Base-by-base conservation (phyloP, 139 green algal species). In the Haematococcus sp. region DNA sequence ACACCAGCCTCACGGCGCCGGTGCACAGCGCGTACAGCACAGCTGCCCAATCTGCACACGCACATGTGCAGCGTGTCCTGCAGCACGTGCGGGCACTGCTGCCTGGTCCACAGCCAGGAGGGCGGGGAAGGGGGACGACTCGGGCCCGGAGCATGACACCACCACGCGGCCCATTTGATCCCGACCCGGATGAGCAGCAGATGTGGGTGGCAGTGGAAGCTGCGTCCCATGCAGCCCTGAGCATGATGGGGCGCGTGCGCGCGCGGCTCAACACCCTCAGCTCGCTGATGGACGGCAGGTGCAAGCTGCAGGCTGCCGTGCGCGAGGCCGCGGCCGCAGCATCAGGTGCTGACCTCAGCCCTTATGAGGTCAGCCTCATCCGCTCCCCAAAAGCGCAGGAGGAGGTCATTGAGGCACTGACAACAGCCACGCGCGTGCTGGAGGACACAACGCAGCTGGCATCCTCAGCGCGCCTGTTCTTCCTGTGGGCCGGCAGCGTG, bases 401-500 rank as follows among this genome's bases (percentile, higher is more conserved):
- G 5, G n/a, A 68, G 61, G 22, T 44, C 31, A 30, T 30, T 3
- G 17, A 49, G 32, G 61, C 61, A 3, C 61, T 68, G 31, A 13
- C 13, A 15, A 7, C 13, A 3, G 61, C 30, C 13, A 40, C 61
- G 16, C 32, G 33, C 9, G 32, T 25, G n/a, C 16, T 68, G 61
- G 61, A 54, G 61, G n/a, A 51, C n/a, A 27, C 33, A 13, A 30
- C 28, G 61, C 61, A 68, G 61, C 61, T 68, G 17, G 61, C 61
- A 25, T 30, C 61, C 19, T 15, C 32, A 5, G 61, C 61, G 31
- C 30, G 34, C n/a, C 61, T 68, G 16, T 68, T 68, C 27, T 68
- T 68, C 61, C 16, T 44, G 61, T 68, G 61, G 61, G n/a, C 17
- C 25, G 61, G 61, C 61, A 68, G 61, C 20, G 61, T 68, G 31